These are phyloP conservation scores for Penicillium soppii DNA, from an alignment of 495 filamentous ascomycete genomes.

Conservation along the genomic window DNA sequence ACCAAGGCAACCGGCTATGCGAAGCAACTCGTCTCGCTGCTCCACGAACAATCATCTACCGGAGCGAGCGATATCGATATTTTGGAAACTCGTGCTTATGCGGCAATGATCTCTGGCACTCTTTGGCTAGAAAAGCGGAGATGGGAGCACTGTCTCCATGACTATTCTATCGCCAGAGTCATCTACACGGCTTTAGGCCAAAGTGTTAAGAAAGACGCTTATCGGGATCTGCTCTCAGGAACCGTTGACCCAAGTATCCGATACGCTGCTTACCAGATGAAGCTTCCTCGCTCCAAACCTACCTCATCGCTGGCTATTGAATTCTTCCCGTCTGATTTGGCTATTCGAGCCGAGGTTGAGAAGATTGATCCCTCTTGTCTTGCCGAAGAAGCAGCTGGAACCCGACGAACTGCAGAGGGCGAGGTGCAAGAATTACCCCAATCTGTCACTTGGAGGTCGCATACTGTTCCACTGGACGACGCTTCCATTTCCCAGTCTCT, in stretches of 20 bases:
- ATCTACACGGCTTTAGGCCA: slow-evolving; percentile 79
- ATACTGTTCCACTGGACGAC: slow-evolving; percentile 86
- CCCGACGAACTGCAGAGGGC: slow-evolving; percentile 51
- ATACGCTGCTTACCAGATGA: slow-evolving; percentile 89
- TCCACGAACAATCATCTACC: slow-evolving; percentile 56
- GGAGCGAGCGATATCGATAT: slow-evolving; percentile 69
- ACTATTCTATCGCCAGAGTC: slow-evolving; percentile 73
- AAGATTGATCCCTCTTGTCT: slow-evolving; percentile 70
- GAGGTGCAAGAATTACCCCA: slow-evolving; percentile 61
- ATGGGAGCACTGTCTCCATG: slow-evolving; percentile 76
- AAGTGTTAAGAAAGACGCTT: slow-evolving; percentile 64
- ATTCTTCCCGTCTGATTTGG: slow-evolving; percentile 63
- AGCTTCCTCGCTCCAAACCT: slow-evolving; percentile 78
- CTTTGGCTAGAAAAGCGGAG: slow-evolving; percentile 80
- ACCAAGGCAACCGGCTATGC: slow-evolving; percentile 75
- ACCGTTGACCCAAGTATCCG: slow-evolving; percentile 92
- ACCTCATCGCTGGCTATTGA: slow-evolving; percentile 74
- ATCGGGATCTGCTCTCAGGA: slow-evolving; percentile 77
- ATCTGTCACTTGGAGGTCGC: slow-evolving; percentile 82
- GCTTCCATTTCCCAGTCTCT: slow-evolving; percentile 83
- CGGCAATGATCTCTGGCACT: slow-evolving; percentile 68
- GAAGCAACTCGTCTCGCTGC: slow-evolving; percentile 61
- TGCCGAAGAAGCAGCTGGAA: slow-evolving; percentile 59
- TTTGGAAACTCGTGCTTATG: slow-evolving; percentile 85
- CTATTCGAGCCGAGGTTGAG: slow-evolving; percentile 65